Evolutionary conservation across 176 grass and related monocot species (phyloP).

Genomic region (Sorghum bicolor): DNA sequence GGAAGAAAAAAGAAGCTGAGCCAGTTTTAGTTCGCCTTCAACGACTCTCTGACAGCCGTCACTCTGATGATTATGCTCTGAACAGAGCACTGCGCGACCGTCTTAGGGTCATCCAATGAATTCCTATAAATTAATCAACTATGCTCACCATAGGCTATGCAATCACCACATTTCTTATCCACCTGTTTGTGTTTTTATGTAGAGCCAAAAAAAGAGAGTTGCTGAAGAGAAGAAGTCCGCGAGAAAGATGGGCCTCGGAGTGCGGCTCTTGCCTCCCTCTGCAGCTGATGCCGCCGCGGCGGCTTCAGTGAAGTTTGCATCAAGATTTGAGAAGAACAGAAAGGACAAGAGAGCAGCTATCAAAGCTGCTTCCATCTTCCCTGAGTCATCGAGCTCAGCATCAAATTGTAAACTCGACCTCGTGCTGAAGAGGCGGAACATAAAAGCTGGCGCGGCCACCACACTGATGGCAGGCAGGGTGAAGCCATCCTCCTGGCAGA

Average conservation of each 20-base stretch:
- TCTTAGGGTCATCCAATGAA: slow-evolving; percentile 62
- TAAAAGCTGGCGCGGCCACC: slow-evolving; percentile 50
- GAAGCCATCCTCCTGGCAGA: slow-evolving; percentile 64
- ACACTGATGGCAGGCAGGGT: slow-evolving; percentile 58
- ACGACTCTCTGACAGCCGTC: slow-evolving; percentile 68
- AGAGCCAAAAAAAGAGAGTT: slow-evolving; percentile 91
- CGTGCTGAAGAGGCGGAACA: slow-evolving; percentile 63
- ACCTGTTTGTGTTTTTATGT: slow-evolving; percentile 35
- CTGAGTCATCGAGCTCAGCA: slow-evolving; percentile 39
- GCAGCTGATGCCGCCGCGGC: slow-evolving; percentile 59
- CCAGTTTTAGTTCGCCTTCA: slow-evolving; percentile 86
- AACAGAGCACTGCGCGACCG: slow-evolving; percentile 75
- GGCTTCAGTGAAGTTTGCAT: slow-evolving; percentile 66
- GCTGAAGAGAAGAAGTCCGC: slow-evolving; percentile 61
- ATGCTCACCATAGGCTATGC: not conserved
- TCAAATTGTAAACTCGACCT: slow-evolving; percentile 53
- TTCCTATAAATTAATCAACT: slow-evolving; percentile 18
- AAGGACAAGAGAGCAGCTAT: slow-evolving; percentile 85
- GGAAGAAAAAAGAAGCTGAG: slow-evolving; percentile 94
- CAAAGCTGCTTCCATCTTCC: slow-evolving; percentile 78
- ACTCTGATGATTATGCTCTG: slow-evolving; percentile 75
- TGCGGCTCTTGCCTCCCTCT: slow-evolving; percentile 74
- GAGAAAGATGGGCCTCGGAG: slow-evolving; percentile 74
- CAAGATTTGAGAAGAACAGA: slow-evolving; percentile 71
- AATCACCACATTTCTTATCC: slow-evolving; percentile 43